These are phyloP conservation scores for Canavalia gladiata DNA, from an alignment of 306 rosid genomes.

Conservation along the genomic window DNA sequence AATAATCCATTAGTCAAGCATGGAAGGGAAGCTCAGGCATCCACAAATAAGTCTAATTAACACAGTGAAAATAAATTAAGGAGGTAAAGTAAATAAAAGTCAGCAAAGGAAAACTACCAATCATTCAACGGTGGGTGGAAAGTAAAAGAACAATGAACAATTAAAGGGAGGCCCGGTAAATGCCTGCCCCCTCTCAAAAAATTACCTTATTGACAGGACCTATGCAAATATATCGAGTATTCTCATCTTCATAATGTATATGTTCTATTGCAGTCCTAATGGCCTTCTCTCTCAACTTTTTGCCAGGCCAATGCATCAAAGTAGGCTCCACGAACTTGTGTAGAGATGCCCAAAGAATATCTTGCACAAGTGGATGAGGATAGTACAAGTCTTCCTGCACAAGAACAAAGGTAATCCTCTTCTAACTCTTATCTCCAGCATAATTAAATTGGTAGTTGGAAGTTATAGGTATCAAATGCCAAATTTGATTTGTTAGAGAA, in stretches of 20 bases:
- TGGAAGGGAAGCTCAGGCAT: slow-evolving; percentile 36
- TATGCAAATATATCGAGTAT: slow-evolving; percentile 93
- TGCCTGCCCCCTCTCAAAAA: slow-evolving; percentile 34
- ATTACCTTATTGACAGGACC: slow-evolving; percentile 95
- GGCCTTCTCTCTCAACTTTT: slow-evolving; percentile 86
- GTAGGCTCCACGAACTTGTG: slow-evolving; percentile 77
- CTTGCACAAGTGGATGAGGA: slow-evolving; percentile 89
- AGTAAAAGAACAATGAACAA: slow-evolving; percentile 29
- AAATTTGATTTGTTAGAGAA: slow-evolving; percentile 27
- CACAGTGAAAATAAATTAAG: slow-evolving; percentile 34
- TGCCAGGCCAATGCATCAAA: slow-evolving; percentile 88
- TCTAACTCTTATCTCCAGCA: slow-evolving; percentile 35
- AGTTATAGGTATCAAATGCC: slow-evolving; percentile 35
- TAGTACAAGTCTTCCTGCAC: slow-evolving; percentile 91
- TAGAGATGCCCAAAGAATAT: slow-evolving; percentile 85
- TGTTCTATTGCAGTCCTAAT: slow-evolving; percentile 70
- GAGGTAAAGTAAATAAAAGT: slow-evolving; percentile 39
- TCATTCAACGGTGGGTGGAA: slow-evolving; percentile 23
- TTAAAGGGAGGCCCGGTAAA: slow-evolving; percentile 12
- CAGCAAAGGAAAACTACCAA: slow-evolving; percentile 23
- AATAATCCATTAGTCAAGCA: slow-evolving; percentile 18
- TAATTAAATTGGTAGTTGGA: slow-evolving; percentile 43
- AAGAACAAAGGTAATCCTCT: slow-evolving; percentile 46
- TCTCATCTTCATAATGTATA: slow-evolving; percentile 93
- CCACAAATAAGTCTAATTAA: slow-evolving; percentile 7